Evolutionary conservation across 108 stramenopile genomes (phyloP).

Genomic region (Nannochloropsis granulata): DNA sequence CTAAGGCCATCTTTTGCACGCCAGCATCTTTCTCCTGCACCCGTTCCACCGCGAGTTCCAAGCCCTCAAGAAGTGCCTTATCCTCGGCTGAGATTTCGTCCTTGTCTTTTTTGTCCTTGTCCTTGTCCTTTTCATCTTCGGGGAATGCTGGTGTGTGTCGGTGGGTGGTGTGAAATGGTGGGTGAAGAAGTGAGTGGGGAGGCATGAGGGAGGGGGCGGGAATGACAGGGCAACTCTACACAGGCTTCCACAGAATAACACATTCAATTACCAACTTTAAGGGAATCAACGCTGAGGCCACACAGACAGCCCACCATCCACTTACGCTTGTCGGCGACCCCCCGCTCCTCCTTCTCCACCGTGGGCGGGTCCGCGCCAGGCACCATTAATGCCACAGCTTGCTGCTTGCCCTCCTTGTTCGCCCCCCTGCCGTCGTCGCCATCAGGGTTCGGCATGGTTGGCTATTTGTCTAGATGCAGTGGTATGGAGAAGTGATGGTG

Average conservation of each 20-base stretch:
- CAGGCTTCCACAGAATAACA: too few species aligned
- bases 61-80: slow-evolving; percentile 39
- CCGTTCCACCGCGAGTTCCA: slow-evolving; percentile 38
- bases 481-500: too few species aligned
- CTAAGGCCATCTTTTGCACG: slow-evolving; percentile 46
- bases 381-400: neutral
- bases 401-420: neutral
- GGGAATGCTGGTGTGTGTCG: too few species aligned
- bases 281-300: neutral
- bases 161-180: too few species aligned
- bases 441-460: neutral
- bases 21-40: slow-evolving; percentile 22
- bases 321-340: neutral
- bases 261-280: too few species aligned
- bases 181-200: too few species aligned
- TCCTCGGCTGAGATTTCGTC: slow-evolving; percentile 42
- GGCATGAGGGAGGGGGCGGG: too few species aligned
- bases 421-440: neutral
- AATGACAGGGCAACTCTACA: too few species aligned
- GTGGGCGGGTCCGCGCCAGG: neutral
- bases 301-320: neutral
- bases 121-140: neutral
- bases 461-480: too few species aligned
- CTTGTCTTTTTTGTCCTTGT: slow-evolving; percentile 4
- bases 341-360: neutral